Conservation (phyloP, 2,329 filamentous ascomycete genomes). For the Trichocomaceae sp. region DNA sequence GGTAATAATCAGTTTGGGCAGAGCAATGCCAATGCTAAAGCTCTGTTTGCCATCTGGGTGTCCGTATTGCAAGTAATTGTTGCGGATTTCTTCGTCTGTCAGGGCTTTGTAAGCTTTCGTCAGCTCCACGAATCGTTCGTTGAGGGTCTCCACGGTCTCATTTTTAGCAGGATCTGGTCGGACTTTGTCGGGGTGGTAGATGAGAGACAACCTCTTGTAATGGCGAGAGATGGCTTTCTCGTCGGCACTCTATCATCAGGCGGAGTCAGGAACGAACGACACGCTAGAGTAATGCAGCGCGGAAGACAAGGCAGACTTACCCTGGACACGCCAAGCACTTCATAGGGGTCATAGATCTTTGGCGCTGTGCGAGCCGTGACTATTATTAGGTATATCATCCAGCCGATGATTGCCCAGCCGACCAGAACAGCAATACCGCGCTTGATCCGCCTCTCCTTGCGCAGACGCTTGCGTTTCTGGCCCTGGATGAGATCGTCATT, state of each 20-base stretch:
- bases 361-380: constrained; percentile 64
- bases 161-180: constrained; percentile 79
- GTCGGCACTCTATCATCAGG: constrained; percentile 59
- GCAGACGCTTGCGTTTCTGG: constrained; percentile 78
- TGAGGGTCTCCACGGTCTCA: constrained; percentile 76
- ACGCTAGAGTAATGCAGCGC: neutral
- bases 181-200: constrained; percentile 89
- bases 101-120: constrained; percentile 97
- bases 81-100: constrained; percentile 93
- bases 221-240: constrained; percentile 90
- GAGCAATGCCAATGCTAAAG: constrained; percentile 93
- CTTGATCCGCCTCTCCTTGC: constrained; percentile 83
- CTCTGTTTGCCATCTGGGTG: constrained; percentile 98
- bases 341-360: constrained; percentile 94
- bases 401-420: constrained; percentile 78
- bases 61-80: constrained; percentile 93
- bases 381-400: constrained; percentile 86
- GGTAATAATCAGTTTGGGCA: constrained; percentile 85
- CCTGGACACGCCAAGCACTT: constrained; percentile 80
- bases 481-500: constrained; percentile 76
- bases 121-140: constrained; percentile 84
- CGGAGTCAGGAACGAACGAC: constrained; percentile 4
- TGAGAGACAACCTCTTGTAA: constrained; percentile 79
- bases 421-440: constrained; percentile 66
- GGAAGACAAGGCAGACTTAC: constrained; percentile 41